Percentiles rank a stretch among this genome's conserved stretches.
Conservation (phyloP, 106 monocot species). For the Apostasia shenzhenica region DNA sequence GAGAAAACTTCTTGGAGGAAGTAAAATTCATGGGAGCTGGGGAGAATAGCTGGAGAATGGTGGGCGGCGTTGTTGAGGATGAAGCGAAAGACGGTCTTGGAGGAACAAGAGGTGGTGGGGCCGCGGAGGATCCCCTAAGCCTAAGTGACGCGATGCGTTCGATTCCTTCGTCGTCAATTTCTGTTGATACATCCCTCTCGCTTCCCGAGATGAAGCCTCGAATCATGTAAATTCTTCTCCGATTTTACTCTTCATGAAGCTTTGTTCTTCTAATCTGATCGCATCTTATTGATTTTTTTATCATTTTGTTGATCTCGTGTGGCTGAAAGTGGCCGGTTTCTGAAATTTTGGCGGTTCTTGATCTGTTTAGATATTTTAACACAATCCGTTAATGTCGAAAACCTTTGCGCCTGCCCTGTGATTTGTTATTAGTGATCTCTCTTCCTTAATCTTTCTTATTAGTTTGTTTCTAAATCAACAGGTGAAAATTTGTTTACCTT, state of each 20-base stretch:
- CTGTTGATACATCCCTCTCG: conserved; percentile 67
- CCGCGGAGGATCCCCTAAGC: neutral
- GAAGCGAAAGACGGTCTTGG: too few relatives aligned
- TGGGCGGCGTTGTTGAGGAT: conserved; percentile 2
- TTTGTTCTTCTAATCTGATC: neutral
- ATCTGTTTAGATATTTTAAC: too few relatives aligned
- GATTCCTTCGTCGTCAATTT: conserved; percentile 52
- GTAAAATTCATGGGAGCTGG: conserved; percentile 19
- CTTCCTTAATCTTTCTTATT: too few relatives aligned
- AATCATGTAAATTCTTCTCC: conserved; percentile 35
- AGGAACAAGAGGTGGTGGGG: neutral
- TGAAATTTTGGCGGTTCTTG: too few relatives aligned
- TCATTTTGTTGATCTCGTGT: too few relatives aligned
- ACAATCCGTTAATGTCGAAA: too few relatives aligned
- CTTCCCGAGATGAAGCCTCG: conserved; percentile 44
- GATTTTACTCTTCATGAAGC: neutral
- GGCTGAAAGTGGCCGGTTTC: too few relatives aligned
- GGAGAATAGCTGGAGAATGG: conserved; percentile 6
- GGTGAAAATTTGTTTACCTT: too few relatives aligned
- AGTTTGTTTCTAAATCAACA: too few relatives aligned
- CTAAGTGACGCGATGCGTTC: neutral
- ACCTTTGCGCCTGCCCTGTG: too few relatives aligned
- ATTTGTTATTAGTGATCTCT: too few relatives aligned
- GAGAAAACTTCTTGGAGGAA: neutral
- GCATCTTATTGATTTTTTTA: too few relatives aligned